Evolutionary conservation across 2,329 filamentous ascomycete genomes (phyloP).

Genomic region (Paraconiothyrium brasiliense): DNA sequence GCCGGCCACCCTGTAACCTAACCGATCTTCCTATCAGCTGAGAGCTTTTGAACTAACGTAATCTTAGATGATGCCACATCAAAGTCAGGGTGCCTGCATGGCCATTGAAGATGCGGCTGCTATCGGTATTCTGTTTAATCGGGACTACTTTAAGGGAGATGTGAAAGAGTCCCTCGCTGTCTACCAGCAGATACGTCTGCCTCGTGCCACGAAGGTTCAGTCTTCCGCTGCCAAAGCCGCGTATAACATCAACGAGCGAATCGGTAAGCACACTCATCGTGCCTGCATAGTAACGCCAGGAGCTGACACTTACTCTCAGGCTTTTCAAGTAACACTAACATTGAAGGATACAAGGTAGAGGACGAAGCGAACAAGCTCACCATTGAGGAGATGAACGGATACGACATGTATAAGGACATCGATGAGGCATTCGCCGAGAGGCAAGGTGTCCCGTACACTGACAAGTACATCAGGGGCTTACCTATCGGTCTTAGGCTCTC

Average conservation of each 20-base stretch:
- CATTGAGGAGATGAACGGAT: constrained; percentile 71
- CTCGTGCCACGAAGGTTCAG: constrained; percentile 51
- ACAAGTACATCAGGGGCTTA: constrained; percentile 19
- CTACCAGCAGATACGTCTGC: constrained; percentile 49
- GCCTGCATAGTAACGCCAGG: not conserved
- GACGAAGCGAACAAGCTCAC: constrained; percentile 69
- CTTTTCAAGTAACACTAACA: constrained; percentile 11
- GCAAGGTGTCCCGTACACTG: constrained; percentile 17
- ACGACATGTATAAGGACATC: constrained; percentile 34
- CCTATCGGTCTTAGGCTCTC: constrained; percentile 24
- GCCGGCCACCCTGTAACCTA: constrained; percentile 68
- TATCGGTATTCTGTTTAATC: constrained; percentile 68
- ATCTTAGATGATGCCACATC: constrained; percentile 70
- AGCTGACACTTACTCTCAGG: constrained; percentile 41
- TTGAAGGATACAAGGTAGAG: constrained; percentile 65
- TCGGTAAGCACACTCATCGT: constrained; percentile 48
- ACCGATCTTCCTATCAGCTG: not conserved
- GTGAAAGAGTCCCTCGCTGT: constrained; percentile 44
- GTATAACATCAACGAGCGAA: constrained; percentile 52
- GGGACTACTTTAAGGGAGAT: constrained; percentile 52
- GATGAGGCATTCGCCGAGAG: constrained; percentile 27
- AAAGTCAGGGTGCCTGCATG: constrained; percentile 74
- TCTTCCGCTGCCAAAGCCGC: constrained; percentile 48
- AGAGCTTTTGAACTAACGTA: not conserved
- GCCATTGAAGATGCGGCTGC: constrained; percentile 73